A percentile compares a stretch with the other conserved stretches of the same genome.
phyloP scores from a whole-genome alignment of 305 asterid species.

The Ruellia speciosa region DNA sequence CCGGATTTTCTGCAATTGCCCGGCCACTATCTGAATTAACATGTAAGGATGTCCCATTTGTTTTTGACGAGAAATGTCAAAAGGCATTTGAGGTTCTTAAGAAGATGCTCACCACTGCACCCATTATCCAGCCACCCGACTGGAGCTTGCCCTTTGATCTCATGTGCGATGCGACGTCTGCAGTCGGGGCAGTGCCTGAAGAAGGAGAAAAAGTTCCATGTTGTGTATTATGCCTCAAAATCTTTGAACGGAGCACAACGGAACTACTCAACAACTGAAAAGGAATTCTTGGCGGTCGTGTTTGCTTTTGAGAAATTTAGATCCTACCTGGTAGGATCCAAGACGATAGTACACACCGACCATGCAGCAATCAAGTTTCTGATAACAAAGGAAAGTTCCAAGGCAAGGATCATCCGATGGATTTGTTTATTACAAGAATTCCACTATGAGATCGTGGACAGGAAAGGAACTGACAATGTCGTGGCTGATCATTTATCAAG shows the following conservation, averaged over 20 bases:
- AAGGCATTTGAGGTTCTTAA: neutral
- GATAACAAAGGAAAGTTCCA: neutral
- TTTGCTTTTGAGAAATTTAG: neutral
- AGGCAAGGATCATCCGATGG: too few relatives aligned
- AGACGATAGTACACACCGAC: neutral
- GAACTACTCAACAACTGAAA: neutral
- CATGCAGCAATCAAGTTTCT: neutral
- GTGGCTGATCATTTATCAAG: neutral
- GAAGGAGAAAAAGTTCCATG: neutral
- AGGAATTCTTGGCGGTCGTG: neutral
- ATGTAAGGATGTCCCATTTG: neutral
- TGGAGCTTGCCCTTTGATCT: neutral
- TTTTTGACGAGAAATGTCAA: neutral
- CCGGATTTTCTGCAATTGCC: neutral
- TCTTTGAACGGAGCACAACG: neutral
- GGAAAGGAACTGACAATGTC: neutral
- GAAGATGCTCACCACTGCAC: neutral
- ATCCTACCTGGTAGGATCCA: neutral
- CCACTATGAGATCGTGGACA: neutral
- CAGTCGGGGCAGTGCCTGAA: neutral
- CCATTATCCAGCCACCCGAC: neutral
- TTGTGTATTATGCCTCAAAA: too few relatives aligned
- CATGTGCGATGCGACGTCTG: neutral
- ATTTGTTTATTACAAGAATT: neutral
- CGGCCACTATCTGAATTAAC: neutral